Evolutionary conservation across 2,329 filamentous ascomycete genomes (phyloP).

Genomic region (Fusarium oxysporum): DNA sequence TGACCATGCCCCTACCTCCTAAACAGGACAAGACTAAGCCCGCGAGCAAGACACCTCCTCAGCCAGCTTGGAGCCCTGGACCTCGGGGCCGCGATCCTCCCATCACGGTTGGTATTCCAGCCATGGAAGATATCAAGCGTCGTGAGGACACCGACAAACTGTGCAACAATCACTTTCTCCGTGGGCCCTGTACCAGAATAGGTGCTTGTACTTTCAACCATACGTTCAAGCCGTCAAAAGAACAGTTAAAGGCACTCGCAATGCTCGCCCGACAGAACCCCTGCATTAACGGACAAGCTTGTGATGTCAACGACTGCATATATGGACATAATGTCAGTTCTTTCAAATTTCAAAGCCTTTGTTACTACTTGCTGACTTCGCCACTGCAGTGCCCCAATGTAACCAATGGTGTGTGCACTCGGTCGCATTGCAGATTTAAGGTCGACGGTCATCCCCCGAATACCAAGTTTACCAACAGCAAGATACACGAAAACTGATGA

Average conservation of each 20-base stretch:
- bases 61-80: constrained; percentile 63
- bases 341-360: not conserved
- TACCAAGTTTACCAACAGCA: constrained; percentile 61
- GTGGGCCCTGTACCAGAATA: constrained; percentile 66
- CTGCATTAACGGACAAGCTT: constrained; percentile 68
- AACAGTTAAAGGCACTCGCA: constrained; percentile 68
- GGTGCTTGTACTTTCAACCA: constrained; percentile 69
- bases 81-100: constrained; percentile 66
- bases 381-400: constrained; percentile 63
- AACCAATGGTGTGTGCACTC: constrained; percentile 62
- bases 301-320: constrained; percentile 67
- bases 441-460: constrained; percentile 66
- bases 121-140: constrained; percentile 67
- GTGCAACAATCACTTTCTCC: constrained; percentile 72
- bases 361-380: constrained; percentile 11
- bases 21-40: constrained; percentile 43
- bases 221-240: constrained; percentile 62
- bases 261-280: constrained; percentile 68
- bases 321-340: constrained; percentile 71
- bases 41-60: constrained; percentile 36
- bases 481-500: constrained; percentile 50
- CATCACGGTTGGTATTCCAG: constrained; percentile 59
- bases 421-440: constrained; percentile 67
- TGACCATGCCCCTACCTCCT: constrained; percentile 54
- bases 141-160: constrained; percentile 66